Base-by-base conservation (phyloP, 2,329 filamentous ascomycete genomes). In the Albophoma yamanashiensis region DNA sequence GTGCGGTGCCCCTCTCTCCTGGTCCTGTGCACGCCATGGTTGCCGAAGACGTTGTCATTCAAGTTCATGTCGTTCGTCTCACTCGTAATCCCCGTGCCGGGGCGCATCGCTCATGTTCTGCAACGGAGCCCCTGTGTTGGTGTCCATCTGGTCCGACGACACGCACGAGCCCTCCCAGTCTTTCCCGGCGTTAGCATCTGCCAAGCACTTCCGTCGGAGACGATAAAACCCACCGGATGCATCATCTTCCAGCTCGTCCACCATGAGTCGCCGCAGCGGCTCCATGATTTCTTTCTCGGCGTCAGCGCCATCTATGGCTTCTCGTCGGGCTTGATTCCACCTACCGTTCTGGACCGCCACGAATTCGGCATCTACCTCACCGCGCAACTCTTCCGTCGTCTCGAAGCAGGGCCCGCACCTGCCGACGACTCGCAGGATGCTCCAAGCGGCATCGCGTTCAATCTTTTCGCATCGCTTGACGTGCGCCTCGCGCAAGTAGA, bases 221-320 rank as follows among this genome's bases (percentile, higher is more conserved):
- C 15, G 14, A 38, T 12, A 31, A 14, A 22, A 79, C 81, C 74
- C 81, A 83, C 82, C 82, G 64, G 82, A 84, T 65, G 74, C 81
- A 59, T 85, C 82, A 58, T 85, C 82, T 62, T 85, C 82, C 59
- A 82, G 67, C 61, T 84, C 80, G 56, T 85, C 82, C 20, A 84
- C 77, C 52, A 82, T 75, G n/a, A 88, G 71, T 56, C 74, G 75
- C 43, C 75, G 76, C 66, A 89, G 76, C n/a, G 74, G 67, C 17
- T 78, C 76, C 15, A 80, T 62, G 4, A 83, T 74, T 36, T 74
- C 72, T 75, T 59, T 52, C 17, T 45, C 34, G 55, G 53, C 15
- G 40, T 65, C 55, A 64, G 62, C 42, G 55, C 5, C 20, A 5
- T 34, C 14, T 15, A 22, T 20, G 12, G 14, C 4, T 8, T 17